phyloP scores from a whole-genome alignment of 2,329 filamentous ascomycete genomes.

The Akanthomyces uredinophilus region DNA sequence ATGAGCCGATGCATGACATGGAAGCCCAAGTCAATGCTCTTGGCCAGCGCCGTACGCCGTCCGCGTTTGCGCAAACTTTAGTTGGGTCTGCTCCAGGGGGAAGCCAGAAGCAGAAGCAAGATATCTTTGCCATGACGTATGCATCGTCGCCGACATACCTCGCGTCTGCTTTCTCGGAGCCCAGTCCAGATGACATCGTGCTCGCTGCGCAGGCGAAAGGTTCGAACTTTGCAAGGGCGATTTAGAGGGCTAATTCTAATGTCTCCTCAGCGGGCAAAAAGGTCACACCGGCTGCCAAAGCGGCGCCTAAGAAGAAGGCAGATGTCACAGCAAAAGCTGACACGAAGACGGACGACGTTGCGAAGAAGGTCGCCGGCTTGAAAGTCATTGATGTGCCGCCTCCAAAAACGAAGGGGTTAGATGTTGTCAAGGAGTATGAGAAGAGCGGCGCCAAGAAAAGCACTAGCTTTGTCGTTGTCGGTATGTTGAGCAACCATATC shows the following conservation, averaged over 20 bases:
- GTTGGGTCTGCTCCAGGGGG: constrained; percentile 38
- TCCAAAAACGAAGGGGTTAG: constrained; percentile 70
- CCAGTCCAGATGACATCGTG: constrained; percentile 89
- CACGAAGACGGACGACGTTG: constrained; percentile 19
- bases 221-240: constrained; percentile 57
- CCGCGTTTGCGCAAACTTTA: constrained; percentile 51
- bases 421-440: constrained; percentile 77
- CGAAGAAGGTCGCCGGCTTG: constrained; percentile 29
- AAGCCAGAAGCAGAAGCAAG: constrained; percentile 24
- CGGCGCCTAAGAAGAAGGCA: constrained; percentile 37
- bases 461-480: constrained; percentile 89
- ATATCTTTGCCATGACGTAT: constrained; percentile 44
- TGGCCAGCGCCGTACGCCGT: constrained; percentile 33
- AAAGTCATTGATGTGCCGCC: constrained; percentile 49
- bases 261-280: constrained; percentile 49
- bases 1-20: background rate
- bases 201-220: constrained; percentile 83
- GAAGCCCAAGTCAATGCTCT: background rate
- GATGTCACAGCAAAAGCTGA: constrained; percentile 25
- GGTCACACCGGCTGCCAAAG: constrained; percentile 33
- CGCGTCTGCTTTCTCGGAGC: constrained; percentile 67
- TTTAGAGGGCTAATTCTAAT: constrained; percentile 50
- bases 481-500: constrained; percentile 44
- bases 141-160: constrained; percentile 43
- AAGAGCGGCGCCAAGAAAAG: constrained; percentile 71